Base-by-base conservation (phyloP, 306 rosid genomes). In the Cicer cuneatum region DNA sequence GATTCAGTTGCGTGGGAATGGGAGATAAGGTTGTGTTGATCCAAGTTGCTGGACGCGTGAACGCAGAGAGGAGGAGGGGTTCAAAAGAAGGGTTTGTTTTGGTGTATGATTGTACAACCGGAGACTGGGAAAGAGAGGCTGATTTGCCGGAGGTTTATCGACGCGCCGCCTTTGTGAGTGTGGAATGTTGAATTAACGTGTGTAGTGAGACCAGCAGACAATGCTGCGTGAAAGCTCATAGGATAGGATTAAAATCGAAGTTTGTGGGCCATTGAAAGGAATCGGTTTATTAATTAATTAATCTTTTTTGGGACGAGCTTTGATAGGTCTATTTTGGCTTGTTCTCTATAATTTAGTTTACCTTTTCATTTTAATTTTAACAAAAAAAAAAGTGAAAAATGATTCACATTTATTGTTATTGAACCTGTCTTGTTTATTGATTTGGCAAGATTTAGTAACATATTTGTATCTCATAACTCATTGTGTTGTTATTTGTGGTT, bases 81-180 rank as follows among this genome's bases (percentile, higher is more conserved):
- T 14, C 77, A 9, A 87, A 69, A 62, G 89, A 88, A 52, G 89
- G 92, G 7, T 59, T 77, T 18, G 90, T 91, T 52, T 46, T 89
- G 72, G 83, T 84, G 3, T 91, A 85, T 66, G 86, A 89, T 37
- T 82, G 89, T 14, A 35, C 3, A 0, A 41, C 63, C 18, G 87
- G 80, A 47, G 90, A 89, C 48, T 89, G 97, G 97, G 24, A 78
- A 2, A 76, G 82, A 76, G 92, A 61, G 49, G 74, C 81, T 15
- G 85, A 89, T 45, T 67, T 87, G 70, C 92, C 94, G 16, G 90
- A 84, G 72, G 73, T 81, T 7, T 84, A 80, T 10, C 86, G 87
- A 84, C 93, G 93, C 87, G 87, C 97, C 77, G 81, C 89, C 14
- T 89, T 82, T 21, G 90, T 91, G 38, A 70, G 89, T 40, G 90